Base-by-base conservation (phyloP, 2,329 filamentous ascomycete genomes). In the Verticillium zaregamsianum region DNA sequence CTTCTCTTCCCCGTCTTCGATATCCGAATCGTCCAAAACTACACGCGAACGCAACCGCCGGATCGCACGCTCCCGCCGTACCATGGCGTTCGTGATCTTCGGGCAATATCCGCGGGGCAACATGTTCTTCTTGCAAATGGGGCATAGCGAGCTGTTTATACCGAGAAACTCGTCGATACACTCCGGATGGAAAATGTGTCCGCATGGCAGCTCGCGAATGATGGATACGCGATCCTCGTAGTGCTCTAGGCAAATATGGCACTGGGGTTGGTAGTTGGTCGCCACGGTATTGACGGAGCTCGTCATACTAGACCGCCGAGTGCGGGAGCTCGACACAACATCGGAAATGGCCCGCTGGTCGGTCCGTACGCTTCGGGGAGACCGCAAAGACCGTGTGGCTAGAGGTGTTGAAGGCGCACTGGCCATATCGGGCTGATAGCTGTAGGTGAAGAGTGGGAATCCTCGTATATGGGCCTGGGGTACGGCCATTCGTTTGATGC, bases 171-270 rank as follows among this genome's bases (percentile, higher is more conserved):
- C 85, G 70, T 98, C 93, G 66, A 98, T 93, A 70, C 95, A 99
- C 66, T 91, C 89, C 0, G 91, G 90, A 67, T 99, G 94, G 74
- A 93, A 99, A 61, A 98, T 94, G 72, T 99, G 95, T 0, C 90
- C 88, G 68, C 95, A 99, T 0, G 92, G 87, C 3, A 98, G 80
- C 74, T 97, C 91, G 61, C 93, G 90, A 61, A 98, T 93, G 23
- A 87, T 84, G 0, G 91, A 90, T 20, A 82, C 77, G 40, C 86
- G 84, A 17, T 87, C 83, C 32, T 90, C 82, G 70, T 92, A 98
- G 63, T 91, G 86, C 60, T 92, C 90, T 1, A 96, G 82, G 71
- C 95, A 99, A 59, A 98, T 97, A n/a, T 91, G 87, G 71, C 95
- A 98, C 2, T 85, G 88, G 0, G 91, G 88, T 72, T 98, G 95